Evolutionary conservation across 1,284 basidiomycete genomes (phyloP), one percentile per base, ranked within the genome.

Genomic region (Cryptococcus amylolentus): DNA sequence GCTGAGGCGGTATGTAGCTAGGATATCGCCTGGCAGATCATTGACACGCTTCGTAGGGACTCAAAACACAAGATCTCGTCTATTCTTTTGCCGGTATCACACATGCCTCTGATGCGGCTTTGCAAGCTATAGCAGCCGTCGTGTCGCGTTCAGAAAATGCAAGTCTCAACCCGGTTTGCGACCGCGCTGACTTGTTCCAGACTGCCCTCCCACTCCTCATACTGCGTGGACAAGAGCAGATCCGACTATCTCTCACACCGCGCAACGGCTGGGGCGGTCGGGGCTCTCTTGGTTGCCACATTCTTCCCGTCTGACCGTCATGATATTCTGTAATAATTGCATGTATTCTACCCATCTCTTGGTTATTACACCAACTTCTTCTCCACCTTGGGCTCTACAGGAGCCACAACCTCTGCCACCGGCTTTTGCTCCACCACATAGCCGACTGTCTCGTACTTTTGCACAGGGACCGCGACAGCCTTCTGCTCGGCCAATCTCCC

Each of bases 231-330:
- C 67, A 73, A 12, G 70, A 77, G 50, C 68, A 68, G 37, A 51
- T 81, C 7, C 70, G 73, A 2, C 63, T 88, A 37, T 77, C 67
- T 10, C 78, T 88, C 23, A 83, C 78, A 9, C 86, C 86, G 4
- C 72, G 81, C 53, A 79, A 75, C n/a, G 84, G 81, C 6, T 87
- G 86, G 86, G 85, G 84, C 56, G 91, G 91, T 1, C 80, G 89
- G 55, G 91, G 91, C 13, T 80, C 88, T 69, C 78, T 94, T 28
- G 91, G 91, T n/a, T 89, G 88, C 69, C 87, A 88, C 71, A 86
- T 89, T 52, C 80, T 88, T 4, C 86, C 86, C 16, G 56, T 62
- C 28, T 75, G 55, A 27, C 23, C 23, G 23, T 23, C 23, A 23
- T 23, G 23, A 23, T 23, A 23, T 45, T 37, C 55, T 53, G 31